Evolutionary conservation across 2,329 filamentous ascomycete genomes (phyloP).

Genomic region (Tolypocladium sp.): DNA sequence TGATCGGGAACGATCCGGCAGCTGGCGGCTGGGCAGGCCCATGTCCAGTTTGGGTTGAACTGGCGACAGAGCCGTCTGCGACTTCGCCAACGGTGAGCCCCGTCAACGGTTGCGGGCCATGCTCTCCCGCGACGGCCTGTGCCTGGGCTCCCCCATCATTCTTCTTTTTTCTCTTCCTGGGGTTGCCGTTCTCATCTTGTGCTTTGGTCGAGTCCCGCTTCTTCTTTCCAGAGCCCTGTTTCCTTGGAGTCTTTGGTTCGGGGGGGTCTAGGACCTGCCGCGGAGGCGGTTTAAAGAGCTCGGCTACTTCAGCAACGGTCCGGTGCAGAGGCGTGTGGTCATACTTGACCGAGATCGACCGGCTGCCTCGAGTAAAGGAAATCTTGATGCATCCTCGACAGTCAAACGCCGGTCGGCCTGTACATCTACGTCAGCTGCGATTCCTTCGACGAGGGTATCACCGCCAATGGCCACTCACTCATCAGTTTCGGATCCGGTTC

Average conservation of each 20-base stretch:
- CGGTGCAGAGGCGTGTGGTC: constrained; percentile 48
- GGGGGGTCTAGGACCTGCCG: constrained; percentile 14
- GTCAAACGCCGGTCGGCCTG: constrained; percentile 50
- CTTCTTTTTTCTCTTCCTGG: constrained; percentile 19
- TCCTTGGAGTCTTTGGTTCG: constrained; percentile 15
- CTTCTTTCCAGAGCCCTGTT: constrained; percentile 17
- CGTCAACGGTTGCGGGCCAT: neutral
- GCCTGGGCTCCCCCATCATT: constrained; percentile 11
- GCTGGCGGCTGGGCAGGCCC: constrained; percentile 5
- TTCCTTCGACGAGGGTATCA: neutral
- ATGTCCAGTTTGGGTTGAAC: constrained; percentile 1
- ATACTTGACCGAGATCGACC: constrained; percentile 42
- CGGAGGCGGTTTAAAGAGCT: constrained; percentile 37
- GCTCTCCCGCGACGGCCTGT: neutral
- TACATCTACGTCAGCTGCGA: constrained; percentile 2
- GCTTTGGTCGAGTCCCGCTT: constrained; percentile 12
- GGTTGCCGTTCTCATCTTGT: constrained; percentile 14
- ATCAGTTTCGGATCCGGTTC: constrained; percentile 35
- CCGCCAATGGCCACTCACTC: constrained; percentile 23
- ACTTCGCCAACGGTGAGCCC: no score
- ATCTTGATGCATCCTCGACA: constrained; percentile 44
- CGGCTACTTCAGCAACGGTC: constrained; percentile 41
- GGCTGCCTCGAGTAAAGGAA: constrained; percentile 36
- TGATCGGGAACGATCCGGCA: constrained; percentile 16
- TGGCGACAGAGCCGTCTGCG: neutral